Evolutionary conservation across 2,329 filamentous ascomycete species (phyloP).

Genomic region (Aplosporella prunicola): DNA sequence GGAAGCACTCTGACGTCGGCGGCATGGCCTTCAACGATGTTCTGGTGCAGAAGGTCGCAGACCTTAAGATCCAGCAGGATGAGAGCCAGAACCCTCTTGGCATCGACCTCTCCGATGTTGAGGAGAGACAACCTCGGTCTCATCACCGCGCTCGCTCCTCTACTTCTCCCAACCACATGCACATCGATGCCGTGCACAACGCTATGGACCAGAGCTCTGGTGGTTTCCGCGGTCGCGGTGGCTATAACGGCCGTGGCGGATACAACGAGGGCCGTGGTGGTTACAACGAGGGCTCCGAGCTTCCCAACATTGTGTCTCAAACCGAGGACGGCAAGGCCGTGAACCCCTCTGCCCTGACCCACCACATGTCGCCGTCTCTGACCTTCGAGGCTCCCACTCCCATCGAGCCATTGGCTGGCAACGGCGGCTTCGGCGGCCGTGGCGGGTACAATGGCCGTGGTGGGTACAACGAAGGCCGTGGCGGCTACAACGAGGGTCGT

Average conservation of each 20-base stretch:
- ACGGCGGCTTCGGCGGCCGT: constrained; percentile 14
- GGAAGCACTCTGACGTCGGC: constrained; percentile 9
- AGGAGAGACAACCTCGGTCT: constrained; percentile 6
- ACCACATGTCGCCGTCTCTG: constrained; percentile 4
- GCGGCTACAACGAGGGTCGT: constrained; percentile 14
- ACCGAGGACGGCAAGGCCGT: not conserved
- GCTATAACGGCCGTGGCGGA: constrained; percentile 25
- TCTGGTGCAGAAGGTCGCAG: not conserved
- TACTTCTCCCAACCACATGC: constrained; percentile 5
- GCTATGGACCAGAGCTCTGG: constrained; percentile 20
- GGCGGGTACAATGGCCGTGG: constrained; percentile 21
- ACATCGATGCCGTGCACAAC: constrained; percentile 6
- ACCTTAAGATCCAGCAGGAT: not conserved
- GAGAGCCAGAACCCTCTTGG: constrained; percentile 5
- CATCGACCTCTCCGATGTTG: constrained; percentile 4
- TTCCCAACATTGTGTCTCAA: constrained; percentile 11
- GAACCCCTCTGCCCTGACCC: not conserved
- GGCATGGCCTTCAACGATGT: not conserved
- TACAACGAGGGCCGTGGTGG: constrained; percentile 17
- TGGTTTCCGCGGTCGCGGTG: constrained; percentile 20
- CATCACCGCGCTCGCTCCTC: constrained; percentile 8
- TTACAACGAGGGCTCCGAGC: constrained; percentile 16
- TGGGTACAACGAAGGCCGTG: constrained; percentile 20
- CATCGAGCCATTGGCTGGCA: constrained; percentile 8
- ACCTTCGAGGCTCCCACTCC: constrained; percentile 8